Evolutionary conservation across 352 stramenopile genomes (phyloP), one percentile per base, ranked within the genome.

Genomic region (Phytophthora pluvialis): DNA sequence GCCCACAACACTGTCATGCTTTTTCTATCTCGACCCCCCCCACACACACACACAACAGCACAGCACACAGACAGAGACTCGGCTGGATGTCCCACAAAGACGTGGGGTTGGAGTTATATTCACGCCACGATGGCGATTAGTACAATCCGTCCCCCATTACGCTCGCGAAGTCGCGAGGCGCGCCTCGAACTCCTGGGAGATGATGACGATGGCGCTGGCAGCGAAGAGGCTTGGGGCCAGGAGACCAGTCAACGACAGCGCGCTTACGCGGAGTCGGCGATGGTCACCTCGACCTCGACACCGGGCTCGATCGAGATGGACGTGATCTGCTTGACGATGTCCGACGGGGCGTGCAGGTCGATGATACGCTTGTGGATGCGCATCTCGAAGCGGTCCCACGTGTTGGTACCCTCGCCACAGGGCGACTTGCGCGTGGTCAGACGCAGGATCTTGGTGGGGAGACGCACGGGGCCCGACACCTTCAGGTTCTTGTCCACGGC

Each of bases 321-420:
- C 57, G 98, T 99, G 81, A 99, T 99, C 86, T 99, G 94, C 95
- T 99, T 99, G 60, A 99, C 97, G 64, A 99, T 98, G 86, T 99
- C 97, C 75, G 96, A 98, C 46, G 98, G 96, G 59, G 97, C 95
- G 81, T 99, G 91, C 61, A 99, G 84, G 80, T 99, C 98, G 78
- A 99, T 98, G 78, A 99, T 98, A 73, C 98, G 95, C 95, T 99
- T 99, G 90, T 98, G 93, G 74, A 98, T 97, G 78, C 97, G 93
- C 97, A 99, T 99, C 83, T 99, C 97, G 83, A 99, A 99, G 66
- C 96, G 88, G 86, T 99, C 98, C 94, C 96, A 99, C 43, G 97
- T 99, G 91, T 99, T 99, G 90, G 98, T 99, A 97, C 98, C 98
- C 69, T 96, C 89, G 93, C 88, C 89, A 89, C 86, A 98, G 62